Evolutionary conservation across 257 asterid genomes (phyloP), one percentile per base, ranked within the genome.

Genomic region (Lycium barbarum): DNA sequence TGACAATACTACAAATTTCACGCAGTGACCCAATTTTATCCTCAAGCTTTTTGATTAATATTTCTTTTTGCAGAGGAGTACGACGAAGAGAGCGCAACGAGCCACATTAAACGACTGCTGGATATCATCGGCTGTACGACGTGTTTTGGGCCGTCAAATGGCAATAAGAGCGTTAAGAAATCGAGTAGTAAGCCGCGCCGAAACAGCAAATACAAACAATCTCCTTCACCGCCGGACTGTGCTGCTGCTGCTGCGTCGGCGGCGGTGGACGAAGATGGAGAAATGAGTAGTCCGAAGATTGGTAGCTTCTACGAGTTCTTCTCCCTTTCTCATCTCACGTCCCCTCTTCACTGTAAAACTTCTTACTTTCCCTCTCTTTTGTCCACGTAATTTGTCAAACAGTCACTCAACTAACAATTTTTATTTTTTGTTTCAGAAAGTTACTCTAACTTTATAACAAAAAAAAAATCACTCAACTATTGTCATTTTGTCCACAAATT

Each of bases 261-360:
- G 80, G 84, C 91, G 55, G 84, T 88, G 65, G 97, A 93, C 45
- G 92, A 87, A 70, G 98, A 93, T 80, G 98, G 95, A 85, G 99
- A 93, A 86, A 93, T 95, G 97, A 92, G 88, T 51, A 90, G 93
- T 43, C 98, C 98, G 58, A 93, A 91, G 91, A 86, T 96, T 68
- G 98, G 97, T 65, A 92, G 93, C 93, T 95, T 95, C 89, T 95
- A 95, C 87, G 98, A 95, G 87, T 95, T 95, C 92, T 95, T 95
- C 67, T 95, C 99, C 14, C 97, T 95, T 59, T 93, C 98, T 58
- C 98, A 95, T 91, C 97, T 94, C 90, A 92, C 95, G 83, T 97
- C 99, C 63, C 99, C 99, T 83, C 88, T 95, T 83, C 99, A 95
- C 81, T 93, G 99, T 95, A 91, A 26, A 84, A 40, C 45, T 40